Conservation (phyloP, 352 stramenopile genomes). For the Pythium volutum region DNA sequence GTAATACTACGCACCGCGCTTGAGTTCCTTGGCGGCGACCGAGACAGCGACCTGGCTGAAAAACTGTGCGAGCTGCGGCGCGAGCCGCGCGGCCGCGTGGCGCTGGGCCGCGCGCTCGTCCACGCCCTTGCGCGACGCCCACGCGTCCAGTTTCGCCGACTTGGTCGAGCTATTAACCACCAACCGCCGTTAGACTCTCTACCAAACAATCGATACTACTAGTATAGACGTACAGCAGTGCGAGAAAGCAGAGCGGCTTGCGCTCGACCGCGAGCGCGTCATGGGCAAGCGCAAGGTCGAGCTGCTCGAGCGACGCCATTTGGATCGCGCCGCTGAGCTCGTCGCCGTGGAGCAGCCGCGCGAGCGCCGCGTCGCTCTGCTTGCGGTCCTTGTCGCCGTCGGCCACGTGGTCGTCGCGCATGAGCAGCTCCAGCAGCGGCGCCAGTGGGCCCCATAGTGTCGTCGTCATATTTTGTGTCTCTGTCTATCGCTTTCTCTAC, state of each 20-base stretch:
- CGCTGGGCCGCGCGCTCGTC: constrained; percentile 29
- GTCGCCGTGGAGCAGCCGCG: constrained; percentile 37
- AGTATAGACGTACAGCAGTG: constrained; percentile 54
- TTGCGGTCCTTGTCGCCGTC: constrained; percentile 45
- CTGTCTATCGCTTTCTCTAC: neutral
- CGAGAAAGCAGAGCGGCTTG: constrained; percentile 43
- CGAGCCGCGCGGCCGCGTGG: constrained; percentile 17
- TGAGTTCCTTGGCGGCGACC: constrained; percentile 58
- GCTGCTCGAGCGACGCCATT: constrained; percentile 46
- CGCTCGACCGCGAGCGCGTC: constrained; percentile 47
- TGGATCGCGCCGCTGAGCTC: constrained; percentile 48
- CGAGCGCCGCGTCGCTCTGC: constrained; percentile 45
- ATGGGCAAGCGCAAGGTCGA: constrained; percentile 55
- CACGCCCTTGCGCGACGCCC: constrained; percentile 23
- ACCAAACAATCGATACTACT: too few species aligned
- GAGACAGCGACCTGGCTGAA: constrained; percentile 44
- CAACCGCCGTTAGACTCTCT: too few species aligned
- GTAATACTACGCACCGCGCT: constrained; percentile 28
- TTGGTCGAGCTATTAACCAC: constrained; percentile 38
- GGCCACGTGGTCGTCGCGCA: constrained; percentile 30
- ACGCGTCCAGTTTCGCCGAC: constrained; percentile 51
- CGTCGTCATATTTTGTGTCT: neutral
- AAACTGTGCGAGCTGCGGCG: constrained; percentile 49
- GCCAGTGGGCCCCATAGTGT: constrained; percentile 53
- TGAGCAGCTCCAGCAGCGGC: constrained; percentile 42